Percentiles rank a stretch among this genome's conserved stretches.
Conservation (phyloP, 305 asterid genomes). For the Fraxinus greggii region DNA sequence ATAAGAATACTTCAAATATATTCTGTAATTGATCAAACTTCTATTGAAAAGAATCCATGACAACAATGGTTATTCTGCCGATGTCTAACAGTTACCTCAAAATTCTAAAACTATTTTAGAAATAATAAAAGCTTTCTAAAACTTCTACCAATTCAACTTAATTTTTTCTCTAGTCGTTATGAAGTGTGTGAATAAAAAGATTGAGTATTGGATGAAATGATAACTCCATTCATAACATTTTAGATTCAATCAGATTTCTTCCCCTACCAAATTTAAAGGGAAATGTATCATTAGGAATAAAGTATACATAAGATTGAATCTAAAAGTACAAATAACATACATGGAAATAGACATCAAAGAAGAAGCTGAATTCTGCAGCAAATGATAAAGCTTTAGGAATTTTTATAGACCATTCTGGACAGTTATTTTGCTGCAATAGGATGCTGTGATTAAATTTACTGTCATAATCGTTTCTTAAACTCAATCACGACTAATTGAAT, state of each 20-base stretch:
- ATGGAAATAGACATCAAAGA: background rate
- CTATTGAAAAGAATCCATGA: background rate
- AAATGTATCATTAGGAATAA: background rate
- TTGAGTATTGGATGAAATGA: background rate
- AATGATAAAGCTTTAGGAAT: background rate
- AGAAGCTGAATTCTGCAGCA: background rate
- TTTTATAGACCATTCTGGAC: background rate
- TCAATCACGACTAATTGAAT: background rate
- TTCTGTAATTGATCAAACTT: background rate
- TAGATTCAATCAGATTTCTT: background rate
- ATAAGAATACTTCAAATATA: background rate
- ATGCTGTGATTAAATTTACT: background rate
- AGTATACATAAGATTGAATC: background rate
- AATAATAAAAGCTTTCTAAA: background rate
- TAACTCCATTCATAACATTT: background rate
- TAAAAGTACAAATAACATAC: background rate
- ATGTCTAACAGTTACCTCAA: background rate
- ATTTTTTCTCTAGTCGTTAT: background rate
- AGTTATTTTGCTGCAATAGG: background rate
- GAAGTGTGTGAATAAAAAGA: background rate
- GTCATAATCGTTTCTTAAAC: background rate
- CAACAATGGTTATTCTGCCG: background rate
- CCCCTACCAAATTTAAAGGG: background rate
- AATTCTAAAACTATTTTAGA: background rate
- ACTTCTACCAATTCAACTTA: background rate